Evolutionary conservation across 2,329 filamentous ascomycete species (phyloP).

Genomic region (Thielaviopsis musarum): DNA sequence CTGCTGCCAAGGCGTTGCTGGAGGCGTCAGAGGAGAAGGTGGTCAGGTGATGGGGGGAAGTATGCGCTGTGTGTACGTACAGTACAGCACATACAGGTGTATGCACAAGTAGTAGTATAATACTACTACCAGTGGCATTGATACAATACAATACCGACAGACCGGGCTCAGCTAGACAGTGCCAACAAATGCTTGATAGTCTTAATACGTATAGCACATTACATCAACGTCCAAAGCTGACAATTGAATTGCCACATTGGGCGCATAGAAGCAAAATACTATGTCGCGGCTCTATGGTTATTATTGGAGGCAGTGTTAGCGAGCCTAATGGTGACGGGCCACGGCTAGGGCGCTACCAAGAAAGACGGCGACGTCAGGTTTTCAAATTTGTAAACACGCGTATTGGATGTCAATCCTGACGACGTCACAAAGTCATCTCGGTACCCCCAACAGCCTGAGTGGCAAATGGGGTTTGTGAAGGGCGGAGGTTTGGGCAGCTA

Average conservation of each 20-base stretch:
- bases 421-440: background rate
- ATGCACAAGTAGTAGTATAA: background rate
- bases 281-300: background rate
- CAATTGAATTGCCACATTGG: background rate
- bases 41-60: constrained; percentile 21
- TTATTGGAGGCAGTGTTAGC: background rate
- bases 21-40: constrained; percentile 31
- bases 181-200: background rate
- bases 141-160: background rate
- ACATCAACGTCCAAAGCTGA: background rate
- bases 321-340: background rate
- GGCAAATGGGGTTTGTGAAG: background rate
- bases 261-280: background rate
- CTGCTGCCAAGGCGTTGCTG: constrained; percentile 52
- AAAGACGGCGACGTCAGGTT: background rate
- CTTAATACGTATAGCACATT: background rate
- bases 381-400: background rate
- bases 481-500: background rate
- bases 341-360: background rate
- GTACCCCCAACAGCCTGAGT: background rate
- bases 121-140: no score
- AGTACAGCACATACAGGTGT: background rate
- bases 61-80: background rate
- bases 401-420: background rate
- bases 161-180: background rate